Base-by-base conservation (phyloP, 495 filamentous ascomycete genomes). In the Penicillium maclennaniae region DNA sequence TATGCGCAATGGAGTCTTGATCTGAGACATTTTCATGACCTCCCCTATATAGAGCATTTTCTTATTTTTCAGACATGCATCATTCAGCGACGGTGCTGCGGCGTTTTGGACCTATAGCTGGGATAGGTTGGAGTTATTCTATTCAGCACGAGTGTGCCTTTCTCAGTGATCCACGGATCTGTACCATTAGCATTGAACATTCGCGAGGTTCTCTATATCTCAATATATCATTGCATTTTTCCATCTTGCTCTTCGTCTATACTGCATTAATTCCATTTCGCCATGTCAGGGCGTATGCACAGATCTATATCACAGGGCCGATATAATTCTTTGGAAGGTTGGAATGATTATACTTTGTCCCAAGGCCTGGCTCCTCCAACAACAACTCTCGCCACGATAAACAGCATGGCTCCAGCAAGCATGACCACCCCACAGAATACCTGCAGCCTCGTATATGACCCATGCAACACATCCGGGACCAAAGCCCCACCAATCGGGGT, bases 401-500 rank as follows among this genome's bases (percentile, higher is more conserved):
- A 86, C 27, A 79, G 45, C 2, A 68, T 28, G 7, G 74, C 71
- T 4, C 82, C 81, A 7, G 65, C 68, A 9, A 79, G 46, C 70
- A 87, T 82, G 16, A 79, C 73, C 9, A 81, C 70, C 15, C 87
- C 88, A 36, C 80, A 80, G 56, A 88, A 92, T 4, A 91, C 72
- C 68, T 86, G 79, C 44, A 89, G 45, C 23, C 80, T 78, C 4
- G 75, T 58, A 63, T 82, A 91, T 1, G 65, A 65, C 4, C 83
- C 85, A 58, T 79, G 58, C 45, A 70, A 20, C 49, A 84, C 72
- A 15, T 69, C 65, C 3, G 60, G 61, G 2, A 89, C 70, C 38
- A 93, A 72, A 0, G 83, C 85, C 9, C 89, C 88, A 5, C 81
- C 88, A 63, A 92, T 89, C 0, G 89, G 89, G 36, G 75, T 82